Base-by-base conservation (phyloP, 164 flowering plant genomes). In the Euptelea pleiosperma region DNA sequence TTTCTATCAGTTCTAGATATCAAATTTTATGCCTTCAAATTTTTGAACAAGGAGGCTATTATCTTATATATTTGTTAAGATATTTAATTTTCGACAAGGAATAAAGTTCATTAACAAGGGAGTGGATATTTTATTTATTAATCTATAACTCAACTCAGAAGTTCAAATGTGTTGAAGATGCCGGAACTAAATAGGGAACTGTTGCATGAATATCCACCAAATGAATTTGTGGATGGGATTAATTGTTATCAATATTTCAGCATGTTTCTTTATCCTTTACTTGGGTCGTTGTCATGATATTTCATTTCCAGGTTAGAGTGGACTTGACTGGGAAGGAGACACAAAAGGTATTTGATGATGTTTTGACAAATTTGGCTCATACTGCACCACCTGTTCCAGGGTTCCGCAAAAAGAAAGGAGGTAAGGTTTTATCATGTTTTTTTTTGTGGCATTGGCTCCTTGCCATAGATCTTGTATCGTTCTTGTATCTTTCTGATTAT, bases 341-440 rank as follows among this genome's bases (percentile, higher is more conserved):
- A 40, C 75, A 80, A 51, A 80, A 68, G 42, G 78, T 72, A 25
- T 84, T 79, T 69, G 79, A 75, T 60, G 65, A 66, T 34, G 79
- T 83, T 50, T 68, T 88, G 70, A 72, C 72, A 58, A 75, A 77
- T 69, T 76, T 88, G 61, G 87, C 79, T 52, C 78, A 78, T 41
- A 60, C 86, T 39, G 91, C 92, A 50, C 96, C 96, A 33, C 88
- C 91, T 7, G 62, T 85, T 75, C 96, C 96, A 30, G 91, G 96
- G 30, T 88, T 88, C 66, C 88, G 92, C 43, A 44, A 72, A 64
- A 62, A 69, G 43, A 88, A 85, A 82, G 89, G 96, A 79, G 91
- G 91, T 83, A 70, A 48, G 39, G 15, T 55, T n/a, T 47, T 26
- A 19, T 28, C 19, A 45, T 61, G 11, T 42, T 30, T 8, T 12